phyloP scores from a whole-genome alignment of 495 filamentous ascomycete species.

The Entonaema liquescens region DNA sequence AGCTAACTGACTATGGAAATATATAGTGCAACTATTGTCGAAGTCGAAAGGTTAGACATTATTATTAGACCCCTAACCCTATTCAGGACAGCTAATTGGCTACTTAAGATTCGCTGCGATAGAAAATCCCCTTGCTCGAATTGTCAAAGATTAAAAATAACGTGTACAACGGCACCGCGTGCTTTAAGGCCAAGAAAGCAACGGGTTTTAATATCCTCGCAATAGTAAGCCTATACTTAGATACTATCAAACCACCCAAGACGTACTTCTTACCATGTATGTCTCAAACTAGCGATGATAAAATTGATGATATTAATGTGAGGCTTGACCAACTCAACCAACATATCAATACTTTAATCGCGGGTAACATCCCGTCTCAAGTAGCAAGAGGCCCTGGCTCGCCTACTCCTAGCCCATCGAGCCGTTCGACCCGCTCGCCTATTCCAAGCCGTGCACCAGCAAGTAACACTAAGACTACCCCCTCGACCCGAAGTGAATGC shows the following conservation, averaged over 20 bases:
- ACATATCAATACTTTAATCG: not conserved
- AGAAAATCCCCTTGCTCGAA: not conserved
- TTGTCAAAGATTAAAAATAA: not conserved
- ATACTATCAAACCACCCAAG: not conserved
- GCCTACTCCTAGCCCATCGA: not conserved
- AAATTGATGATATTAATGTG: not conserved
- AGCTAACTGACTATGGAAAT: too few relatives aligned
- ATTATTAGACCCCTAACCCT: too few relatives aligned
- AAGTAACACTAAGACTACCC: not conserved
- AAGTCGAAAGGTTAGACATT: too few relatives aligned
- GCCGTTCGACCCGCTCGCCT: not conserved
- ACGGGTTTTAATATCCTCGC: not conserved
- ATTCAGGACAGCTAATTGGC: not conserved
- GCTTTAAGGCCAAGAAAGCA: not conserved
- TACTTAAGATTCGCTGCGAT: constrained; percentile 1
- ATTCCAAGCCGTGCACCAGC: not conserved
- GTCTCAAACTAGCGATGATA: not conserved
- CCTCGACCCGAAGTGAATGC: not conserved
- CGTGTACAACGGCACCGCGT: not conserved
- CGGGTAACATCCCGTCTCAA: not conserved
- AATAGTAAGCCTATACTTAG: not conserved
- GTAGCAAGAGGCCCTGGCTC: not conserved
- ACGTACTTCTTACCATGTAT: too few relatives aligned
- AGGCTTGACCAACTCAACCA: not conserved
- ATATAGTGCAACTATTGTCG: too few relatives aligned